A percentile compares a stretch with the other conserved stretches of the same genome.
phyloP scores from a whole-genome alignment of 2,329 filamentous ascomycete species.

The Fonsecaea pugnacius region DNA sequence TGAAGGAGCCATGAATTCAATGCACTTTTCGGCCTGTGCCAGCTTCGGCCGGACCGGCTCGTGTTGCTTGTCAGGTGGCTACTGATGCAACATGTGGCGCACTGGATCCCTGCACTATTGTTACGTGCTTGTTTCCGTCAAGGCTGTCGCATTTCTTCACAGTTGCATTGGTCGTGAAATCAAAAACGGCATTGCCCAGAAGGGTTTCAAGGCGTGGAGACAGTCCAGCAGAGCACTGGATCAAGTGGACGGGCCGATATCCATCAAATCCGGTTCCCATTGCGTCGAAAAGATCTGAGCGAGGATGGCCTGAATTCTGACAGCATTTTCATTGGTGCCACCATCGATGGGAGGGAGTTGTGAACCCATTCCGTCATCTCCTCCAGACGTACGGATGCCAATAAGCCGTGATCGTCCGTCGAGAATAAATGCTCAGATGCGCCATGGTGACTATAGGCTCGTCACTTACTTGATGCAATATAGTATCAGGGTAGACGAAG shows the following conservation, averaged over 20 bases:
- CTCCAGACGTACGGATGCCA: neutral
- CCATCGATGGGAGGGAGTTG: neutral
- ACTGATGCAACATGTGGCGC: neutral
- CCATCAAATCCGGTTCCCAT: conserved; percentile 37
- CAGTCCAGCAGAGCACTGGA: neutral
- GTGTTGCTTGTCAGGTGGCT: neutral
- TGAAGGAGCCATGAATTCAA: conserved; percentile 45
- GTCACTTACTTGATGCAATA: neutral
- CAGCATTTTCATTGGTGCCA: neutral
- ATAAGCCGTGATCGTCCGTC: neutral
- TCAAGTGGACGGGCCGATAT: conserved; percentile 10
- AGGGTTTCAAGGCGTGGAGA: neutral
- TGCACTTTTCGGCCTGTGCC: conserved; percentile 42
- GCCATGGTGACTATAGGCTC: neutral
- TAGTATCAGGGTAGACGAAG: neutral
- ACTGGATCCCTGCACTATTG: neutral
- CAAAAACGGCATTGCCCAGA: neutral
- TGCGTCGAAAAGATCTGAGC: conserved; percentile 37
- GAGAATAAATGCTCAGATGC: neutral
- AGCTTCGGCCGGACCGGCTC: conserved; percentile 38
- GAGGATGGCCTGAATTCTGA: conserved; percentile 31
- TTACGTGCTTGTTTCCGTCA: conserved; percentile 37
- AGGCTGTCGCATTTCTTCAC: conserved; percentile 39
- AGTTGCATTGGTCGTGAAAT: neutral
- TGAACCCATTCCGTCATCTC: neutral